Base-by-base conservation (phyloP, 257 asterid genomes). In the Solanum corneliomulleri region DNA sequence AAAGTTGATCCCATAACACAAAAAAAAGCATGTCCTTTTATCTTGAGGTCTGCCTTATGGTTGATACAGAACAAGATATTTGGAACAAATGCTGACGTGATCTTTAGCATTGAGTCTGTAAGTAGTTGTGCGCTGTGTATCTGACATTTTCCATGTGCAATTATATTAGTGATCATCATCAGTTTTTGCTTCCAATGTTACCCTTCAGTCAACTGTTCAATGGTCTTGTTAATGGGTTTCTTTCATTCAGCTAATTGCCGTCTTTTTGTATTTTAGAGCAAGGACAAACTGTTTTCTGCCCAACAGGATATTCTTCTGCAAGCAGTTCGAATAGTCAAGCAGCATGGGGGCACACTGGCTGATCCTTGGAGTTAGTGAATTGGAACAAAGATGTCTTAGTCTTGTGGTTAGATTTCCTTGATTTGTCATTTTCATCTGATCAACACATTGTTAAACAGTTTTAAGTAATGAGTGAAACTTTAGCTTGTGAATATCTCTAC, bases 221-320 rank as follows among this genome's bases (percentile, higher is more conserved):
- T 11, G 68, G 11, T 80, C 85, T 49, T 49, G 64, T 44, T 76
- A 25, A 29, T 10, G 85, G 44, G 27, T 80, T 80, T 80, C 68
- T 47, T 80, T 80, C n/a, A 49, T 80, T 80, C 69, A 47, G 66
- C 69, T 49, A 80, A 47, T 80, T 80, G 18, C 37, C 9, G 1
- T 80, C 21, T 47, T 72, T 9, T 23, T 49, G 84, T 71, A 82
- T 92, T 69, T 47, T 56, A 96, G 99, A 92, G 91, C 91, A 94
- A 94, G 88, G 97, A 93, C 45, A 83, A 87, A 47, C 70, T 87
- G 71, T 86, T 87, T 44, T 87, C 89, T 7, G 89, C 94, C 10
- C 96, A 92, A 89, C 97, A 97, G 86, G 94, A 92, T 84, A 90
- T 97, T 89, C 97, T 97, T 88, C 92, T 95, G 69, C 92, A 92